Percentiles rank a stretch among this genome's conserved stretches.
phyloP scores from a whole-genome alignment of 1,284 basidiomycete species.

The Apiotrichum gamsii region DNA sequence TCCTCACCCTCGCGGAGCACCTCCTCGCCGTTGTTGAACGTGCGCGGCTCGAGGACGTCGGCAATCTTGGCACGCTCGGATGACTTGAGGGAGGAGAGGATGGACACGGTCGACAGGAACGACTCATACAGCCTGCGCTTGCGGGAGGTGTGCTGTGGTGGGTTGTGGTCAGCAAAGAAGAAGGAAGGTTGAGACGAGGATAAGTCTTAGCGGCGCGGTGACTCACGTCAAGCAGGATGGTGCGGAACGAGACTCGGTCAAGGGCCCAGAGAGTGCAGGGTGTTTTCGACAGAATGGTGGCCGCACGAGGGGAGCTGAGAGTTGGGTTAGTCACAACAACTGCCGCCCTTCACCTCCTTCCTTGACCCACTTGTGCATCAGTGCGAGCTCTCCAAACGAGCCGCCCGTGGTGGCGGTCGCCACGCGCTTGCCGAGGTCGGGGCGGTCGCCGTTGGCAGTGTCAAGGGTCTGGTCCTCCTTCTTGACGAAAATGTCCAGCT shows the following conservation, averaged over 20 bases:
- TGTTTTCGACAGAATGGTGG: slow-evolving; percentile 81
- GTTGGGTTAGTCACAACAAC: no score
- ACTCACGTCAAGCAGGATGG: slow-evolving; percentile 76
- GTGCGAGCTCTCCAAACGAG: slow-evolving; percentile 91
- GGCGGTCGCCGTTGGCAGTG: slow-evolving; percentile 56
- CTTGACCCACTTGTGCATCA: slow-evolving; percentile 75
- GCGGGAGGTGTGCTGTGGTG: slow-evolving; percentile 60
- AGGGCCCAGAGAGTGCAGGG: slow-evolving; percentile 86
- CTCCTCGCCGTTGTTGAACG: slow-evolving; percentile 74
- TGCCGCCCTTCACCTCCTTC: no score
- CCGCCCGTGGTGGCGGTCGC: slow-evolving; percentile 76
- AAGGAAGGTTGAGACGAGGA: no score
- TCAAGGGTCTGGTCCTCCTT: slow-evolving; percentile 49
- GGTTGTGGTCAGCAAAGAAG: no score
- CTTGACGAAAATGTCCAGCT: slow-evolving; percentile 77
- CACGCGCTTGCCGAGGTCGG: slow-evolving; percentile 63
- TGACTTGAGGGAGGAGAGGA: slow-evolving; percentile 76
- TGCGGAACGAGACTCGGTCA: slow-evolving; percentile 95
- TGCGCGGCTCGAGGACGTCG: slow-evolving; percentile 80
- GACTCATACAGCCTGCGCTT: slow-evolving; percentile 92
- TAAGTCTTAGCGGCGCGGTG: no score
- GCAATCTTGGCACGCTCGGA: slow-evolving; percentile 93
- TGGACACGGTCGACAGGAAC: slow-evolving; percentile 84
- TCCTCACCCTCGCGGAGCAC: slow-evolving; percentile 89
- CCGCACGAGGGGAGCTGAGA: slow-evolving; percentile 73